Evolutionary conservation across 176 grass and related monocot genomes (phyloP), one percentile per base, ranked within the genome.

Genomic region (Leersia perrieri): DNA sequence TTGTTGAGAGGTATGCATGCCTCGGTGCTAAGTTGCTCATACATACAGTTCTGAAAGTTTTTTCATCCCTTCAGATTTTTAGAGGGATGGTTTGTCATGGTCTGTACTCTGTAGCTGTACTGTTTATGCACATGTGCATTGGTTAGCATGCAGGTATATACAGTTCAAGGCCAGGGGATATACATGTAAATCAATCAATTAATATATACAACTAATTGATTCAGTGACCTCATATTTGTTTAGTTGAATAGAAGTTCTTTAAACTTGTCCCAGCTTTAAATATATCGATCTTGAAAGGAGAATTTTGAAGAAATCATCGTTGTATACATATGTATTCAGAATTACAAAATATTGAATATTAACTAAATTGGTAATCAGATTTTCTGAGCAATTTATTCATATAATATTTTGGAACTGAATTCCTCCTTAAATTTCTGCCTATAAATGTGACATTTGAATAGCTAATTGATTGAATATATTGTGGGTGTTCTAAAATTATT

Each of bases 51-150:
- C 47, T 2, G 9, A 27, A 66, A 33, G 8, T 2, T 44, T 42
- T 74, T 29, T 33, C 49, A 20, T 67, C 57, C 34, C 27, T 29
- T 15, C 22, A 20, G n/a, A n/a, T n/a, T n/a, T n/a, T n/a, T n/a
- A n/a, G 65, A 29, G 55, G 66, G 73, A 20, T 60, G 30, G 81
- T 42, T 68, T n/a, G n/a, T n/a, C n/a, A n/a, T n/a, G n/a, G 53
- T 11, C 53, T 23, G 53, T 58, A 58, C 22, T n/a, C n/a, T 26
- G 18, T 40, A 40, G 22, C n/a, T 68, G 20, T 32, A 18, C 16
- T 32, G 18, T 33, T 13, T 12, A 27, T 68, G 22, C 53, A 58
- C 5, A 58, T 25, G n/a, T 58, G 22, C n/a, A 58, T 33, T 63
- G 4, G 28, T 63, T 29, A 2, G 28, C 12, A 2, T 30, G 27